These are phyloP conservation scores for Lentinula sp. DNA, from an alignment of 768 basidiomycete genomes.

Conservation along the genomic window DNA sequence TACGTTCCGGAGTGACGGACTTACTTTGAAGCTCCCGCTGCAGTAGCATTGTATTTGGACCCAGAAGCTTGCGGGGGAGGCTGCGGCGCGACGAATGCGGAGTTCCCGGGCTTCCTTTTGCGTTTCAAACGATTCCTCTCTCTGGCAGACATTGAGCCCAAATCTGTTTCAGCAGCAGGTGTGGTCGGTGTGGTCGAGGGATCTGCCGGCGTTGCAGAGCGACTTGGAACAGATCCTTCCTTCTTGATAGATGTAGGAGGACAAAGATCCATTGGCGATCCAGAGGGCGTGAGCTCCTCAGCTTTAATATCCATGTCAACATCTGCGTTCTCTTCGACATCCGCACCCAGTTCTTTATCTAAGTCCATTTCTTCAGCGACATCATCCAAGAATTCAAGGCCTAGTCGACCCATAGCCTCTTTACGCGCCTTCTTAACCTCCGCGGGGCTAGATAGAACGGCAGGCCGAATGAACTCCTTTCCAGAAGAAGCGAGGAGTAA, in stretches of 20 bases:
- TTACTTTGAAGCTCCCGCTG: conserved; percentile 56
- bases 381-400: conserved; percentile 78
- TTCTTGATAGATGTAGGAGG: conserved; percentile 25
- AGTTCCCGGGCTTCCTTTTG: conserved; percentile 84
- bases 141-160: conserved; percentile 71
- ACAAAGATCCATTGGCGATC: conserved; percentile 41
- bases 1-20: not conserved
- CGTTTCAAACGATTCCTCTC: conserved; percentile 93
- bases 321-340: conserved; percentile 43
- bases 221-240: conserved; percentile 26
- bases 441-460: conserved; percentile 63
- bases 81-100: conserved; percentile 74
- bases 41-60: conserved; percentile 55
- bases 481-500: conserved; percentile 89
- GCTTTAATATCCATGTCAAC: conserved; percentile 37
- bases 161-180: conserved; percentile 38
- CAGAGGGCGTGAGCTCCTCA: conserved; percentile 27
- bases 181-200: conserved; percentile 43
- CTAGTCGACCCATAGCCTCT: conserved; percentile 84
- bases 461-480: conserved; percentile 79
- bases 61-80: conserved; percentile 58
- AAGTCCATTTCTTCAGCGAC: conserved; percentile 81
- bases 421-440: conserved; percentile 86
- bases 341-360: conserved; percentile 72
- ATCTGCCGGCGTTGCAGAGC: conserved; percentile 39